Conservation (phyloP, 108 stramenopile species). For the Skeletonema costatum region DNA sequence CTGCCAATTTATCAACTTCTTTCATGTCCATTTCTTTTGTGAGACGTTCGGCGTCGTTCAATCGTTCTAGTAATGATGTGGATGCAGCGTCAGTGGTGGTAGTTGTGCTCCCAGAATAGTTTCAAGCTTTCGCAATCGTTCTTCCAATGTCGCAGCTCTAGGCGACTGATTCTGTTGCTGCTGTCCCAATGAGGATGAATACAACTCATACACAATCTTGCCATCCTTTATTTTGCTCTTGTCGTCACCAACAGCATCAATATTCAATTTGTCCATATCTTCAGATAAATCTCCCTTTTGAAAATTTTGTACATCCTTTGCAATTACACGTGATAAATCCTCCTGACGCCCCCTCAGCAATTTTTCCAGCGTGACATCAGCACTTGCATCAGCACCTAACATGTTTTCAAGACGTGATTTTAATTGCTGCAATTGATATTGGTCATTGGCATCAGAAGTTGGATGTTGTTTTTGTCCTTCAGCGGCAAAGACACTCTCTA, state of each 20-base stretch:
- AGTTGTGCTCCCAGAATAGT: conserved; percentile 17
- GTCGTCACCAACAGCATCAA: background rate
- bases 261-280: background rate
- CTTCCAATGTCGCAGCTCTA: conserved; percentile 25
- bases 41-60: conserved; percentile 35
- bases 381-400: conserved; percentile 11
- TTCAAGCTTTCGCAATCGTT: conserved; percentile 39
- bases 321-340: conserved; percentile 34
- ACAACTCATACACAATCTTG: conserved; percentile 40
- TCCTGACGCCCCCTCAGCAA: conserved; percentile 28
- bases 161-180: conserved; percentile 4
- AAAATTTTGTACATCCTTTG: conserved; percentile 35
- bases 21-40: conserved; percentile 33
- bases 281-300: background rate
- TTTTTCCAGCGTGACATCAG: background rate
- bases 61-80: conserved; percentile 28
- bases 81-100: background rate
- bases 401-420: conserved; percentile 27
- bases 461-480: background rate
- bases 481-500: conserved; percentile 16
- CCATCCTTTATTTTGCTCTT: conserved; percentile 16
- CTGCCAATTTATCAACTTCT: conserved; percentile 39
- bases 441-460: background rate
- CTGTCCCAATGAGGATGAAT: background rate
- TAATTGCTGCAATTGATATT: conserved; percentile 19